phyloP scores from a whole-genome alignment of 1,284 basidiomycete species.

The Puccinia polysora region DNA sequence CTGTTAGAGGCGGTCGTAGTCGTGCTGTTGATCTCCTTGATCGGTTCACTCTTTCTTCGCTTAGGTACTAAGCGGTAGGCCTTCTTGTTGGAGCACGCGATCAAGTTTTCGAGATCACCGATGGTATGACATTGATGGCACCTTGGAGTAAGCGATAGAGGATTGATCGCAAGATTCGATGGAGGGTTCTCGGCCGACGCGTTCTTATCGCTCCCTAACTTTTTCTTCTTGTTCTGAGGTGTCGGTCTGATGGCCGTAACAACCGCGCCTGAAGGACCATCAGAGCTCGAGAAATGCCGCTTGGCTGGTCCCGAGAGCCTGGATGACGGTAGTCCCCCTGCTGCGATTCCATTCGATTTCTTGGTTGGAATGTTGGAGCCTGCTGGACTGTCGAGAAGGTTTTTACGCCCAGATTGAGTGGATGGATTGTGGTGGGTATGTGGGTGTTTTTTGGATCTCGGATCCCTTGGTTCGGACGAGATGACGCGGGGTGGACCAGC shows the following conservation, averaged over 20 bases:
- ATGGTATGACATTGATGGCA: conserved; percentile 41
- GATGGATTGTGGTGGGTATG: background rate
- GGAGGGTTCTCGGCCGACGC: too few relatives aligned
- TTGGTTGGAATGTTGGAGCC: too few relatives aligned
- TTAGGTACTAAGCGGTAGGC: background rate
- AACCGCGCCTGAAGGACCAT: too few relatives aligned
- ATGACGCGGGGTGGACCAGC: too few relatives aligned
- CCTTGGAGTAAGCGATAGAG: conserved; percentile 6
- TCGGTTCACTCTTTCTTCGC: conserved; percentile 7
- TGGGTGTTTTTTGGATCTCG: background rate
- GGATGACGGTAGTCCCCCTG: too few relatives aligned
- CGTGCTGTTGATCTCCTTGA: background rate
- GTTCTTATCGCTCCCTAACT: background rate
- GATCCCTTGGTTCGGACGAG: conserved; percentile 2
- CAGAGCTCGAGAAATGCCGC: too few relatives aligned
- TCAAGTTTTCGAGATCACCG: conserved; percentile 10
- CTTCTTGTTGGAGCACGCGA: conserved; percentile 29
- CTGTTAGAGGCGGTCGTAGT: background rate
- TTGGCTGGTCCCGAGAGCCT: too few relatives aligned
- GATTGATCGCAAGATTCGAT: too few relatives aligned
- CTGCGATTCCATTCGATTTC: too few relatives aligned
- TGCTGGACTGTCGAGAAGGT: background rate
- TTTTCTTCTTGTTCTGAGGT: conserved; percentile 23
- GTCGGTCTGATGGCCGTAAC: too few relatives aligned
- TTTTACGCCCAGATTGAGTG: background rate